Percentiles rank a stretch among this genome's conserved stretches.
phyloP scores from a whole-genome alignment of 192 early-diverging fungal genomes.

The Backusella psychrophila region DNA sequence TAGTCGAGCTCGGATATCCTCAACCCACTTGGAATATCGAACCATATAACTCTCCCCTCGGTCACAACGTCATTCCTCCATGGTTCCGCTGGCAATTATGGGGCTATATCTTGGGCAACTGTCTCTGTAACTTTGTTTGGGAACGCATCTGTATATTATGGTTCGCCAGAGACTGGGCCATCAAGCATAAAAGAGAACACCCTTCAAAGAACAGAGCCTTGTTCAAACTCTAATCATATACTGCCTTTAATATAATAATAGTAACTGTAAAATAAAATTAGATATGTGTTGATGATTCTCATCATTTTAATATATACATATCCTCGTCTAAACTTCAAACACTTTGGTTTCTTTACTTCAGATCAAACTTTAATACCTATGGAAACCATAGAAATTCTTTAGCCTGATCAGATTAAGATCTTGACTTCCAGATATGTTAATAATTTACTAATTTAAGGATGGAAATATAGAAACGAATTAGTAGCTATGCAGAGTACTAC shows the following conservation, averaged over 20 bases:
- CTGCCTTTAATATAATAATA: not conserved
- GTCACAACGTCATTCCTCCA: conserved; percentile 71
- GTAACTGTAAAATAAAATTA: conserved; percentile 2
- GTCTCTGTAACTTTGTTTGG: conserved; percentile 38
- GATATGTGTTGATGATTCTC: not conserved
- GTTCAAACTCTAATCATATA: not conserved
- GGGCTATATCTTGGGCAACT: conserved; percentile 42
- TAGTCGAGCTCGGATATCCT: conserved; percentile 34
- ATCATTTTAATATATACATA: not conserved
- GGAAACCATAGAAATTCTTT: no score
- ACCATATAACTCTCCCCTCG: conserved; percentile 57
- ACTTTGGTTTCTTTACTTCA: no score
- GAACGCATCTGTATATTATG: conserved; percentile 55
- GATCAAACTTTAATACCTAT: no score
- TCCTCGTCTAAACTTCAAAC: not conserved
- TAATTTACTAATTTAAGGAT: no score
- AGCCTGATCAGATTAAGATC: no score
- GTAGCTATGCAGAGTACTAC: no score
- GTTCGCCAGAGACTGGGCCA: conserved; percentile 39
- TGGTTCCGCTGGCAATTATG: conserved; percentile 62
- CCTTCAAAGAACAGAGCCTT: not conserved
- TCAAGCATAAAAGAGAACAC: conserved; percentile 13
- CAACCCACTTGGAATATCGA: conserved; percentile 40
- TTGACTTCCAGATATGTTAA: no score
- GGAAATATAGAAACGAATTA: no score